phyloP scores from a whole-genome alignment of 176 grass and related monocot genomes.

The Oryza brachyantha region DNA sequence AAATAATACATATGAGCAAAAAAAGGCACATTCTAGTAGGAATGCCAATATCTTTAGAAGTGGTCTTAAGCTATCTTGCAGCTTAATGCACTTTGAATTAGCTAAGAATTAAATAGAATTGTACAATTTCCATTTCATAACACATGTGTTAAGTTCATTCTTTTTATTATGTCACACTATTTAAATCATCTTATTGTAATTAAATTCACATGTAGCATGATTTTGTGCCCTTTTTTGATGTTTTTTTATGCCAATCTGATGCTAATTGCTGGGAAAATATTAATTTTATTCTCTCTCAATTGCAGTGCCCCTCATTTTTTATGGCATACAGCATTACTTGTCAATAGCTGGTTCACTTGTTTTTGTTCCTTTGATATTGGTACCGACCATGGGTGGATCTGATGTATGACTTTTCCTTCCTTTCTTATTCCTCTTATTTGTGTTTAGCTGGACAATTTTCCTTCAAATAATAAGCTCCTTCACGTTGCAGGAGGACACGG shows the following conservation, averaged over 20 bases:
- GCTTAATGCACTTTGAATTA: background rate
- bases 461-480: constrained; percentile 38
- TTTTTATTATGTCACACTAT: background rate
- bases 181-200: background rate
- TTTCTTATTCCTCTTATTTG: constrained; percentile 39
- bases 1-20: background rate
- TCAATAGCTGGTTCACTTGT: constrained; percentile 96
- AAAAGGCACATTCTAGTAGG: background rate
- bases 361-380: constrained; percentile 96
- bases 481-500: constrained; percentile 81
- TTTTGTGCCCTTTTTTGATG: background rate
- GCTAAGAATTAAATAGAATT: constrained; percentile 13
- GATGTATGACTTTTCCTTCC: constrained; percentile 63
- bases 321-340: constrained; percentile 95
- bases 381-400: constrained; percentile 90
- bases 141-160: background rate
- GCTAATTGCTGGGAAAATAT: background rate
- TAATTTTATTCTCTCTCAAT: constrained; percentile 40
- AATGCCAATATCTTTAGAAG: background rate
- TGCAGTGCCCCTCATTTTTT: constrained; percentile 76
- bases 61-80: background rate
- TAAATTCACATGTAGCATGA: background rate
- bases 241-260: constrained; percentile 27
- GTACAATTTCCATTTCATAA: background rate
- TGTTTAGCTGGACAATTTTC: constrained; percentile 9